Base-by-base conservation (phyloP, 179 eudicot genomes). In the Drosera spatulata region DNA sequence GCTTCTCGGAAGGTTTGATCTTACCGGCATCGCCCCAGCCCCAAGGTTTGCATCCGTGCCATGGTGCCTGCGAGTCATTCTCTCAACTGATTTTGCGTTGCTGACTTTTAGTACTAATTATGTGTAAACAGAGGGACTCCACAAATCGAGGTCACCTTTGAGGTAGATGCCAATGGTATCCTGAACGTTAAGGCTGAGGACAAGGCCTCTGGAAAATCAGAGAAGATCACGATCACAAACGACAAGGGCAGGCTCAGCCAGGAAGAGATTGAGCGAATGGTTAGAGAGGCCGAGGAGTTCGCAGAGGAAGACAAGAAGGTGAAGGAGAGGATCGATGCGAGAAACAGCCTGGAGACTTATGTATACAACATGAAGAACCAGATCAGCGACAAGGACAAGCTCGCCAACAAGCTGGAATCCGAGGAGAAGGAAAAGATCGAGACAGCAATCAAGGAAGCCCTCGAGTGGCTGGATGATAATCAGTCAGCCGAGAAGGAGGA, bases 301-400 rank as follows among this genome's bases (percentile, higher is more conserved):
- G 85, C 85, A 0, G 91, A 86, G 63, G 87, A 86, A 66, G 95
- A 86, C 70, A 84, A 65, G 72, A 84, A 61, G 67, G 74, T 78
- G 8, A 82, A 67, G 59, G 95, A 86, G 57, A 82, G 62, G 57
- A 75, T 86, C 10, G 91, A 84, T 10, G 79, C 33, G 1, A 22
- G 33, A 22, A 22, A 22, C 33, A 22, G 33, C 33, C 33, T 22
- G 33, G 33, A 22, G 33, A 22, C 33, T 22, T 22, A 22, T 22
- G 33, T 22, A 22, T 22, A 22, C 33, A 22, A 22, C 33, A 22
- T 22, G 33, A 22, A 22, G 33, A 22, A 22, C 33, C 33, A 22
- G 33, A 22, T 22, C 33, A 22, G 56, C 38, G 88, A 82, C 74
- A 69, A 68, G 3, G 86, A 85, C 76, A 81, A 85, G 67, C 68